Conservation (phyloP, 306 rosid species). For the Cucurbita maxima region DNA sequence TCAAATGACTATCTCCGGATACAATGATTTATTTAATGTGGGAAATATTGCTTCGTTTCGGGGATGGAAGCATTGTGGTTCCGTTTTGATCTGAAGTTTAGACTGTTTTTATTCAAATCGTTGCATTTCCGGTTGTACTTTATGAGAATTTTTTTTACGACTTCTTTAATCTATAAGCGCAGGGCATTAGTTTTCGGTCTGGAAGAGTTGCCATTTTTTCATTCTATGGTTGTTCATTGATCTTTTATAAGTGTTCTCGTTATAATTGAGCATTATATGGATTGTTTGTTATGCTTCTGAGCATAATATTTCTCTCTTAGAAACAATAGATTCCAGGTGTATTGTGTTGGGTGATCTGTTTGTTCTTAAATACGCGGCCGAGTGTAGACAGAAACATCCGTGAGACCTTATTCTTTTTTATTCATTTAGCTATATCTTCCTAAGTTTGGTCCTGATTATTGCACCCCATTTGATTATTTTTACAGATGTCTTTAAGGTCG, state of each 20-base stretch:
- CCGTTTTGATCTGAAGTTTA: not conserved
- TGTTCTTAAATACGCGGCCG: not conserved
- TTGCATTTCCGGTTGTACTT: not conserved
- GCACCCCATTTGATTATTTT: not conserved
- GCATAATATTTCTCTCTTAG: not conserved
- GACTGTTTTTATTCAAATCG: not conserved
- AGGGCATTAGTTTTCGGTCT: not conserved
- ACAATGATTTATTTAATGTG: not conserved
- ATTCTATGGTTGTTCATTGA: not conserved
- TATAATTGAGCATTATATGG: not conserved
- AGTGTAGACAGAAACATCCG: not conserved
- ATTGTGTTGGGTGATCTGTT: not conserved
- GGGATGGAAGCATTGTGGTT: not conserved
- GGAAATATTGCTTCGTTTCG: not conserved
- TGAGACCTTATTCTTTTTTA: not conserved
- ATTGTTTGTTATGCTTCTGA: not conserved
- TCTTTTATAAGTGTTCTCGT: not conserved
- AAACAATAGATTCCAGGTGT: not conserved
- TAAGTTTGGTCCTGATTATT: not conserved
- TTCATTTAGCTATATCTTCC: not conserved
- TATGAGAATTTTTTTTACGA: not conserved
- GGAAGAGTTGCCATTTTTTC: not conserved
- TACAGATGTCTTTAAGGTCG: not conserved
- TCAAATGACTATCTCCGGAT: conserved; percentile 2
- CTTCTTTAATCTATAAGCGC: not conserved